Percentiles rank a stretch among this genome's conserved stretches.
Evolutionary conservation across 169 alveolate genomes (phyloP).

Genomic region (Cryptosporidium canis): DNA sequence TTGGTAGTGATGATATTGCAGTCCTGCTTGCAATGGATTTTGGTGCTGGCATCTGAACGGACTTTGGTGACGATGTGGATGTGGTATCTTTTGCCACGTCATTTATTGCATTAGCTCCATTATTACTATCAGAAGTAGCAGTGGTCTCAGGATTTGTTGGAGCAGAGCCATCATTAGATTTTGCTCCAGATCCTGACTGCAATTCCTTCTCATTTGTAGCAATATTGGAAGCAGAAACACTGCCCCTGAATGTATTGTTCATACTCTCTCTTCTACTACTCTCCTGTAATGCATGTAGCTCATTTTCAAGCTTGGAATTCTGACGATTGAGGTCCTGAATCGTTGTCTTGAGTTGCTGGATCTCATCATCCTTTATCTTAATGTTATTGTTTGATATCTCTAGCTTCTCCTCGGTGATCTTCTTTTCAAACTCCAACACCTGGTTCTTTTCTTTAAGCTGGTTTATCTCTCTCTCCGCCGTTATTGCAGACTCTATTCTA

Average conservation of each 20-base stretch:
- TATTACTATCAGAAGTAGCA: neutral
- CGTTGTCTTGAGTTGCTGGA: conserved; percentile 42
- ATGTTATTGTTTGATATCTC: conserved; percentile 21
- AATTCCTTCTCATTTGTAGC: neutral
- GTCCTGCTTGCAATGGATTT: neutral
- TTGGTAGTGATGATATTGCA: conserved; percentile 44
- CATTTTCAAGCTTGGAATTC: conserved; percentile 19
- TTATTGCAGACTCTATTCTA: conserved; percentile 42
- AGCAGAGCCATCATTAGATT: neutral
- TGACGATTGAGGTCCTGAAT: conserved; percentile 35
- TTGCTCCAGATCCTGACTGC: neutral
- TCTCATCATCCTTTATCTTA: conserved; percentile 47
- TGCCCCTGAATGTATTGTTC: conserved; percentile 37
- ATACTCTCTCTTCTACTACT: conserved; percentile 57
- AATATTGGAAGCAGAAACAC: neutral
- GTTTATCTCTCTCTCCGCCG: conserved; percentile 40
- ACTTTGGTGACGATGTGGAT: neutral
- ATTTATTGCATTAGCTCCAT: neutral
- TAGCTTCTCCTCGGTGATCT: conserved; percentile 14
- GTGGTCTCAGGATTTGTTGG: neutral
- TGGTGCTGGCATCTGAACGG: neutral
- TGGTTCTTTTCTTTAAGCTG: conserved; percentile 44
- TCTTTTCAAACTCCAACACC: conserved; percentile 26
- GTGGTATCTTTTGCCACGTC: neutral
- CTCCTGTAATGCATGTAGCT: conserved; percentile 23